A percentile compares a stretch with the other conserved stretches of the same genome.
Evolutionary conservation across 495 filamentous ascomycete genomes (phyloP).

Genomic region (Glonium stellatum): DNA sequence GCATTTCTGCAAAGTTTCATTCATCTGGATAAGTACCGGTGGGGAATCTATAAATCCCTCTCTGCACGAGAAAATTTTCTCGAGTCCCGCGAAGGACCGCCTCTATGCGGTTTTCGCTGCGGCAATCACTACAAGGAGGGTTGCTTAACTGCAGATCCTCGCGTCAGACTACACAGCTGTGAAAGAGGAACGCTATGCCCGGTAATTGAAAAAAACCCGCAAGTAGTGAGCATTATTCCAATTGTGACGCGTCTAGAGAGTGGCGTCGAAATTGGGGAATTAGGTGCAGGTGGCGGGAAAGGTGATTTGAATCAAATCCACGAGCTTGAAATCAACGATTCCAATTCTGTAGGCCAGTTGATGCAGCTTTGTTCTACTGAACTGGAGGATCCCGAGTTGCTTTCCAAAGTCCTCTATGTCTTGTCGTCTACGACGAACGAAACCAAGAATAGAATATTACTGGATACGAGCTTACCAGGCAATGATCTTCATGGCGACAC

Average conservation of each 20-base stretch:
- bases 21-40: conserved; percentile 78
- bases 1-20: conserved; percentile 62
- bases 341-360: conserved; percentile 17
- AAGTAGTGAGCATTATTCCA: conserved; percentile 67
- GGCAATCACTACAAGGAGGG: conserved; percentile 65
- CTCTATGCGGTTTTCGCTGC: conserved; percentile 66
- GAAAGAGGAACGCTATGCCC: conserved; percentile 64
- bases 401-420: conserved; percentile 11
- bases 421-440: conserved; percentile 11
- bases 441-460: conserved; percentile 9
- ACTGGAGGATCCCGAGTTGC: conserved; percentile 14
- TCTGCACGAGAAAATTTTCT: conserved; percentile 25
- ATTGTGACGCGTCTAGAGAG: conserved; percentile 55
- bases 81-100: conserved; percentile 50
- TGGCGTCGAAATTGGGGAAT: conserved; percentile 59
- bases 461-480: conserved; percentile 10
- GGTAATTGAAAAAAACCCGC: conserved; percentile 42
- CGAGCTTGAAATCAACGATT: conserved; percentile 53
- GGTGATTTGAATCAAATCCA: conserved; percentile 62
- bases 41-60: conserved; percentile 64
- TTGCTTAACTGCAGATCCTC: conserved; percentile 58
- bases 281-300: conserved; percentile 72
- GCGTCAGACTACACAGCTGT: conserved; percentile 79
- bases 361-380: conserved; percentile 20
- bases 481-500: not conserved